Evolutionary conservation across 352 stramenopile species (phyloP), one percentile per base, ranked within the genome.

Genomic region (Aphanomyces euteiches): DNA sequence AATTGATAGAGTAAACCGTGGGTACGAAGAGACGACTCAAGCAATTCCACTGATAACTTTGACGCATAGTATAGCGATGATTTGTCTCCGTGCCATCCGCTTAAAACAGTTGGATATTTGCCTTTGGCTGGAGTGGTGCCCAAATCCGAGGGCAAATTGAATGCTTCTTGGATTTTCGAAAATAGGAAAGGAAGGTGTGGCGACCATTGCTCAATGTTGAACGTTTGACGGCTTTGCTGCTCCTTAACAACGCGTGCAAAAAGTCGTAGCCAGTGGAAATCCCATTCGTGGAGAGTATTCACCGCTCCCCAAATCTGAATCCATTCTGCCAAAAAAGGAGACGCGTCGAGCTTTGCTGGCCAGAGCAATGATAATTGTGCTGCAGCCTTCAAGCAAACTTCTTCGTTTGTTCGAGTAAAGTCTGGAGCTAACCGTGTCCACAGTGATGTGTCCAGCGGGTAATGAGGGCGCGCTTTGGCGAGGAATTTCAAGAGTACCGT

Each of bases 221-320:
- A 61, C 39, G 64, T 70, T 15, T 56, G 17, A 38, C 54, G 15
- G 1, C 12, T 19, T 28, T 78, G 77, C 63, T 85, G 82, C 47
- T 71, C 72, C 64, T 90, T 92, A 17, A 72, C 74, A 12, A 88
- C 72, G n/a, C 82, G 83, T 53, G 81, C 83, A 37, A 92, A 69
- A 19, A 92, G 66, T 66, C 88, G 88, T 69, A 92, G 83, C 84
- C 84, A 92, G 43, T 89, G 83, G 7, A 79, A 78, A 50, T 92
- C 82, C 84, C 84, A 92, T 54, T 89, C 79, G 7, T 66, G 63
- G 59, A 80, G 86, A 0, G 77, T 69, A 13, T 83, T 85, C 39
- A 90, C 75, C 7, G 67, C 66, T n/a, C 77, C 73, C 84, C 83
- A 92, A 6, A 79, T 75, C 17, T 74, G 60, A 28, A 92, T 78